Conservation (phyloP, 345 rosid species). For the Conringia planisiliqua region DNA sequence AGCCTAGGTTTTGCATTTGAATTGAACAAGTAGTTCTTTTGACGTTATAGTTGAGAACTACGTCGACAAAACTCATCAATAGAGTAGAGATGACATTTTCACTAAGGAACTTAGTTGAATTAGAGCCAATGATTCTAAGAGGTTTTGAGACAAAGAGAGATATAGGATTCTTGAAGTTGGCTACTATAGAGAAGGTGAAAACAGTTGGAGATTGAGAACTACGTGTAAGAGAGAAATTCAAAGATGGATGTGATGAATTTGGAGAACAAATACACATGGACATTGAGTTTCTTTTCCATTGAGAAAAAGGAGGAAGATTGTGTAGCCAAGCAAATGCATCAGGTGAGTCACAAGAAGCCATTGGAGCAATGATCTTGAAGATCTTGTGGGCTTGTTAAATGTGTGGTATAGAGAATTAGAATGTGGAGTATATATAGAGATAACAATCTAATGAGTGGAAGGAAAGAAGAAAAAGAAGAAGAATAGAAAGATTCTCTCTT, state of each 20-base stretch:
- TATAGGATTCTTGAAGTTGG: conserved; percentile 42
- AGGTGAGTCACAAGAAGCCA: conserved; percentile 58
- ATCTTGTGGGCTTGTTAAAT: not conserved
- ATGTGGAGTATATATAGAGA: conserved; percentile 12
- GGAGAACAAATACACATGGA: conserved; percentile 61
- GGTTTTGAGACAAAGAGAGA: conserved; percentile 73
- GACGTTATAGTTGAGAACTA: conserved; percentile 54
- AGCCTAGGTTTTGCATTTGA: conserved; percentile 43
- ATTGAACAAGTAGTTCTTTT: conserved; percentile 32
- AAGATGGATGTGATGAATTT: conserved; percentile 48
- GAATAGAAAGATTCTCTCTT: conserved; percentile 13
- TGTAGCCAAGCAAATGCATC: conserved; percentile 62
- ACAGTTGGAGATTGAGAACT: conserved; percentile 32
- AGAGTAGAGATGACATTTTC: conserved; percentile 44
- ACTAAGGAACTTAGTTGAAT: conserved; percentile 25
- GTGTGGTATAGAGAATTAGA: not conserved
- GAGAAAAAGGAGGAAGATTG: conserved; percentile 52
- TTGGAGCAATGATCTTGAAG: conserved; percentile 22
- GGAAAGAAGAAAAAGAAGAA: not conserved
- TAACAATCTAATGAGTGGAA: not conserved
- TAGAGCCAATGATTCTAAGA: conserved; percentile 27
- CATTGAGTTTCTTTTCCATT: conserved; percentile 53
- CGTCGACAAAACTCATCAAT: conserved; percentile 51
- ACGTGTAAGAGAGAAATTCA: conserved; percentile 45
- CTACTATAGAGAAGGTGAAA: conserved; percentile 51